Percentiles rank a stretch among this genome's conserved stretches.
These are phyloP conservation scores for Ochetophila trinervis DNA, from an alignment of 306 rosid genomes.

Conservation along the genomic window DNA sequence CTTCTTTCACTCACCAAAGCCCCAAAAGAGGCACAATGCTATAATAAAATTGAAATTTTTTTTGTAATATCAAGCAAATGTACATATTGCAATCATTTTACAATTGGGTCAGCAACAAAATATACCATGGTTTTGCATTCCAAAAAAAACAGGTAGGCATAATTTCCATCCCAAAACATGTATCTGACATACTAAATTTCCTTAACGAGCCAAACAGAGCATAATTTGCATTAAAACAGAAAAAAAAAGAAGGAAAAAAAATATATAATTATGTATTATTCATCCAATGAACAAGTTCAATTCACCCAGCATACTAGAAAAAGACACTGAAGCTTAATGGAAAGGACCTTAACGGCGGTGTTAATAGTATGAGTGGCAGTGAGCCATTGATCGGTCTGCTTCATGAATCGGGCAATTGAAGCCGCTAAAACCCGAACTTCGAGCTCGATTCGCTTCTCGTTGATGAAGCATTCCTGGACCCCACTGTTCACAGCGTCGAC, in stretches of 20 bases:
- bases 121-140: no score
- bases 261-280: no score
- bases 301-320: not conserved
- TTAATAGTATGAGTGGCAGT: constrained; percentile 66
- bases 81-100: no score
- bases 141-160: no score
- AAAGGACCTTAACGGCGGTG: constrained; percentile 67
- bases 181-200: no score
- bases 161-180: no score
- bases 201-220: no score
- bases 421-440: constrained; percentile 67
- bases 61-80: no score
- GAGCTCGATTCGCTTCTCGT: constrained; percentile 73
- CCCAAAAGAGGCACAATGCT: not conserved
- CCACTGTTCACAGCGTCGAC: constrained; percentile 82
- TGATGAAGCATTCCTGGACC: constrained; percentile 63
- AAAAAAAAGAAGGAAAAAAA: no score
- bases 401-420: constrained; percentile 59
- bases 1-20: no score
- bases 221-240: no score
- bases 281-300: not conserved
- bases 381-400: constrained; percentile 93
- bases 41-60: not conserved
- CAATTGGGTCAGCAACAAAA: no score
- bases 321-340: not conserved